Percentiles rank a stretch among this genome's conserved stretches.
Evolutionary conservation across 163 green algal species (phyloP).

Genomic region (Scenedesmus sp.): DNA sequence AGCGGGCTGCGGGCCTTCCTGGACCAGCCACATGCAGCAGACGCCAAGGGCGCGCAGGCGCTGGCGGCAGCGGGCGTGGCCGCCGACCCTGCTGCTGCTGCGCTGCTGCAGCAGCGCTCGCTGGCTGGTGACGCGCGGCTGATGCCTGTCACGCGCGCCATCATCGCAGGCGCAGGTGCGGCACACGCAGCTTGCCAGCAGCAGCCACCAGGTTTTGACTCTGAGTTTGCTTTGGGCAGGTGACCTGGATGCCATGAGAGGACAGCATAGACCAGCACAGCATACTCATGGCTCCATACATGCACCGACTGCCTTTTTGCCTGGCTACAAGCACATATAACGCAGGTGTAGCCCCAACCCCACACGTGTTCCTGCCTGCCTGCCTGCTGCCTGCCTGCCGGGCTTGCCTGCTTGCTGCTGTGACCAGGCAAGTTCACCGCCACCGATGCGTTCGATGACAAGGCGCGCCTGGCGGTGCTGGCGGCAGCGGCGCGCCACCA

Average conservation of each 20-base stretch:
- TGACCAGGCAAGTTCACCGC: constrained; percentile 66
- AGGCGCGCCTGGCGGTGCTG: constrained; percentile 64
- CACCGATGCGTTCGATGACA: constrained; percentile 75
- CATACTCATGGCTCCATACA: not conserved
- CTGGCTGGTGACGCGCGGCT: constrained; percentile 66
- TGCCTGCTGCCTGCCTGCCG: not conserved
- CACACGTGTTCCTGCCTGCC: not conserved
- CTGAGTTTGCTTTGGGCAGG: not conserved
- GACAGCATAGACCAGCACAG: not conserved
- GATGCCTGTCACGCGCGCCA: constrained; percentile 75
- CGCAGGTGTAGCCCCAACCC: not conserved
- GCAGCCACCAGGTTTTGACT: not conserved
- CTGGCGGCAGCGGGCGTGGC: not conserved
- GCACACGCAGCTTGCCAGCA: too few relatives aligned
- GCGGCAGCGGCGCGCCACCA: constrained; percentile 59
- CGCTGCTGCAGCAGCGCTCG: constrained; percentile 44
- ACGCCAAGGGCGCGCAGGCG: not conserved
- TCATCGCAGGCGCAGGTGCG: constrained; percentile 69
- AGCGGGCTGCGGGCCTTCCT: constrained; percentile 80
- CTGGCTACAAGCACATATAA: too few relatives aligned
- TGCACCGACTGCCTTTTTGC: not conserved
- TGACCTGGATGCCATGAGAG: not conserved
- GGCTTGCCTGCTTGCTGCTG: not conserved
- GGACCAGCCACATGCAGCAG: constrained; percentile 48
- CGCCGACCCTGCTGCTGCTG: not conserved